Percentiles rank a stretch among this genome's conserved stretches.
phyloP scores from a whole-genome alignment of 129 eudicot genomes.

The Smallanthus sonchifolius region DNA sequence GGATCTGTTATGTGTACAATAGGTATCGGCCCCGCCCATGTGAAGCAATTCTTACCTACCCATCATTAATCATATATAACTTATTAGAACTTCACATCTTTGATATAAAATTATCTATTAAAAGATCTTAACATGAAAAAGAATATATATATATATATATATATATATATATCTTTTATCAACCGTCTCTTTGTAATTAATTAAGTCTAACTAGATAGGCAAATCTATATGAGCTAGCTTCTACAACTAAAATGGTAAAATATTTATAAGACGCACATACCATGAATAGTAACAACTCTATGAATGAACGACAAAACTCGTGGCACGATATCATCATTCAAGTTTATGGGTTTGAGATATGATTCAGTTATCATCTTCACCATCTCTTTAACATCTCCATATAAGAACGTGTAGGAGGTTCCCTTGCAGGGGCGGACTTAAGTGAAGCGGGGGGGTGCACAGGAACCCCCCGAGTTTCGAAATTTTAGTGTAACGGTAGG shows the following conservation, averaged over 20 bases:
- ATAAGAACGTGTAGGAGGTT: slow-evolving; percentile 45
- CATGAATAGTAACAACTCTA: slow-evolving; percentile 38
- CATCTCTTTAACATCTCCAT: slow-evolving; percentile 49
- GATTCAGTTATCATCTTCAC: slow-evolving; percentile 43
- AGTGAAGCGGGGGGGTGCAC: no score
- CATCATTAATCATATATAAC: not conserved
- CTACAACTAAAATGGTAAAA: not conserved
- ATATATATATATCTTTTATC: no score
- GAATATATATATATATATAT: no score
- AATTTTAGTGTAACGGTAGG: no score
- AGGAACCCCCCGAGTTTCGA: no score
- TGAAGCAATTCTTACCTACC: slow-evolving; percentile 28
- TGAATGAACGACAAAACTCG: slow-evolving; percentile 56
- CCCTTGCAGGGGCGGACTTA: no score
- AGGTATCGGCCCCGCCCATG: slow-evolving; percentile 30
- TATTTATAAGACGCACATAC: slow-evolving; percentile 18
- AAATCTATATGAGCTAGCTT: not conserved
- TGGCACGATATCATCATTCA: slow-evolving; percentile 42
- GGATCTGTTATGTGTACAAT: slow-evolving; percentile 21
- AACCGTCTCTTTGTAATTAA: no score
- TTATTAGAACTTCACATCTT: no score
- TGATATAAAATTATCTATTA: no score
- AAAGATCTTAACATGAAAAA: no score
- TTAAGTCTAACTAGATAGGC: no score
- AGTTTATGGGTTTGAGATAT: slow-evolving; percentile 45